Evolutionary conservation across 768 basidiomycete genomes (phyloP).

Genomic region (Trametes punicea): DNA sequence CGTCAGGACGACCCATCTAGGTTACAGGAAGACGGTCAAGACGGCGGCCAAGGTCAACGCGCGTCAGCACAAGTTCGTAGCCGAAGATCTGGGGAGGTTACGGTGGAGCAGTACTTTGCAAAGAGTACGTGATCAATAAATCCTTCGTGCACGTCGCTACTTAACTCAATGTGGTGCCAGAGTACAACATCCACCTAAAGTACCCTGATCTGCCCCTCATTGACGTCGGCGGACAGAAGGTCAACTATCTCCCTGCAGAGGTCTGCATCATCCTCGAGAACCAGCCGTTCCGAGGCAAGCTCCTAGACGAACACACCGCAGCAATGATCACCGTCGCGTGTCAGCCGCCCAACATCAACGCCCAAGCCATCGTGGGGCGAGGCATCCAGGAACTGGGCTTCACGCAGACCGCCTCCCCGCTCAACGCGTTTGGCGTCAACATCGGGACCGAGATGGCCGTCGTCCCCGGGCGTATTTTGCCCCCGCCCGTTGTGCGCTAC

Average conservation of each 20-base stretch:
- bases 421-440: conserved; percentile 43
- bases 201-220: conserved; percentile 43
- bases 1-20: conserved; percentile 63
- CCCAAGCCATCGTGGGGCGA: conserved; percentile 38
- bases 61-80: conserved; percentile 38
- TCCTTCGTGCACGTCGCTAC: background rate
- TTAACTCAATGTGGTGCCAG: conserved; percentile 26
- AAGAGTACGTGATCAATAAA: conserved; percentile 36
- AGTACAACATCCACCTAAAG: conserved; percentile 39
- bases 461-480: conserved; percentile 51
- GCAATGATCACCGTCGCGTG: conserved; percentile 49
- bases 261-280: conserved; percentile 45
- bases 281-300: conserved; percentile 46
- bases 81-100: conserved; percentile 39
- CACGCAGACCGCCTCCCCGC: conserved; percentile 29
- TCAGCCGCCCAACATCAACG: conserved; percentile 48
- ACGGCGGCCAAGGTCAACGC: conserved; percentile 41
- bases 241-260: conserved; percentile 43
- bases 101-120: conserved; percentile 46
- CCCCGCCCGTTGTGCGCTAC: conserved; percentile 42
- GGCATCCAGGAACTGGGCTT: conserved; percentile 46
- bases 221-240: conserved; percentile 46
- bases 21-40: conserved; percentile 74
- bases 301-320: conserved; percentile 52
- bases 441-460: conserved; percentile 51